Conservation (phyloP, 768 basidiomycete genomes). For the Tylopilus sp. region DNA sequence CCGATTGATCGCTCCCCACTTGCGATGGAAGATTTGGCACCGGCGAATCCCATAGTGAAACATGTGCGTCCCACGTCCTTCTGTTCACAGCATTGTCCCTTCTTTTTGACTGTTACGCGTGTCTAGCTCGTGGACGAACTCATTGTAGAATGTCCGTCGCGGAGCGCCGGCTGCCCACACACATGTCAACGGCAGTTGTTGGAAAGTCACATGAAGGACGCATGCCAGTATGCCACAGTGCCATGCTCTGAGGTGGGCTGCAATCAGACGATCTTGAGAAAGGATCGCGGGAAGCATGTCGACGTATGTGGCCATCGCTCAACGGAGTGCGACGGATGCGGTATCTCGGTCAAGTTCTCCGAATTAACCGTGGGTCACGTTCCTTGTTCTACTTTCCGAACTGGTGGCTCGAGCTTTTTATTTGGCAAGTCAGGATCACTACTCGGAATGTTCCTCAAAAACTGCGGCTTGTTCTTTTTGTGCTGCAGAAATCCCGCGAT, state of each 20-base stretch:
- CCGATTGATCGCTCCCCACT: conserved; percentile 81
- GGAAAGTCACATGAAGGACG: conserved; percentile 56
- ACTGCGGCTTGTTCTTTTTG: conserved; percentile 42
- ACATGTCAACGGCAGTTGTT: conserved; percentile 67
- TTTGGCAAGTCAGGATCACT: conserved; percentile 34
- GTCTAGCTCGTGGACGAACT: conserved; percentile 80
- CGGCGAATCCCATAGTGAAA: conserved; percentile 73
- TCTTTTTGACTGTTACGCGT: conserved; percentile 6
- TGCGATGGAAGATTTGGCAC: conserved; percentile 49
- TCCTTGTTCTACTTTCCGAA: not conserved
- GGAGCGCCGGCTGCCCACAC: conserved; percentile 54
- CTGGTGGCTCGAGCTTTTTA: conserved; percentile 5
- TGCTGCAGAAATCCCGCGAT: conserved; percentile 32
- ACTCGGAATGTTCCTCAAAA: conserved; percentile 36
- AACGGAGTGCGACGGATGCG: conserved; percentile 40
- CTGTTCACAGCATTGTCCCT: not conserved
- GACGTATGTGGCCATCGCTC: conserved; percentile 36
- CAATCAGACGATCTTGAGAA: conserved; percentile 39
- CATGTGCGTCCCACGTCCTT: conserved; percentile 34
- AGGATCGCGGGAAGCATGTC: conserved; percentile 43
- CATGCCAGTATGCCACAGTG: conserved; percentile 56
- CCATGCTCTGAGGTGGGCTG: conserved; percentile 50
- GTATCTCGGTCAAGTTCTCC: conserved; percentile 29
- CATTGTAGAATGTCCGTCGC: conserved; percentile 65
- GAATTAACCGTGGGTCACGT: conserved; percentile 37